Conservation (phyloP, 306 rosid genomes). For the Glycine soja region DNA sequence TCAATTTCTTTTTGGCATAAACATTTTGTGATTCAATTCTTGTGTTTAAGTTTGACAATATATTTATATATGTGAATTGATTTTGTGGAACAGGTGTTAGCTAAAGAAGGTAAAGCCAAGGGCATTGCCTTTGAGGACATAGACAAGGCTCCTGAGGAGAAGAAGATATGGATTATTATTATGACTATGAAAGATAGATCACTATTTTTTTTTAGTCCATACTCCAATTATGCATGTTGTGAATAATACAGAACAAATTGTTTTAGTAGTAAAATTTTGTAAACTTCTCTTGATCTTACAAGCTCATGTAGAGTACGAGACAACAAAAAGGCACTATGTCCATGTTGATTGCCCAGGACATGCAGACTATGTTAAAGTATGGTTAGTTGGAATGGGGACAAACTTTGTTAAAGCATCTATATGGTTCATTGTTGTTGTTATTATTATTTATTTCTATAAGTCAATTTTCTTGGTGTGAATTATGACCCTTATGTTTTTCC, state of each 20-base stretch:
- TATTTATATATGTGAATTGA: neutral
- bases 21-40: slow-evolving; percentile 8
- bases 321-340: slow-evolving; percentile 89
- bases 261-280: neutral
- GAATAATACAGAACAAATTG: slow-evolving; percentile 4
- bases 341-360: slow-evolving; percentile 99
- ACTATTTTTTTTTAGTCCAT: neutral
- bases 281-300: slow-evolving; percentile 44
- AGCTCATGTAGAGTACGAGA: slow-evolving; percentile 99
- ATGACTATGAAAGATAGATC: slow-evolving; percentile 63
- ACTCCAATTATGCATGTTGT: slow-evolving; percentile 31
- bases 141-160: slow-evolving; percentile 98
- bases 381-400: neutral
- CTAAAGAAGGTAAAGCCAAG: slow-evolving; percentile 98
- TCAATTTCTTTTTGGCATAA: neutral
- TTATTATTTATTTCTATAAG: no score
- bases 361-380: slow-evolving; percentile 97
- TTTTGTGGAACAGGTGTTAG: slow-evolving; percentile 66
- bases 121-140: slow-evolving; percentile 95
- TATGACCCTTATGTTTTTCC: neutral
- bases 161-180: slow-evolving; percentile 95
- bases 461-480: no score
- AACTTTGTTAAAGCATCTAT: neutral
- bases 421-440: no score
- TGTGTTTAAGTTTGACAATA: neutral